Percentiles rank a stretch among this genome's conserved stretches.
Conservation (phyloP, 2,329 filamentous ascomycete species). For the Balansia obtecta region DNA sequence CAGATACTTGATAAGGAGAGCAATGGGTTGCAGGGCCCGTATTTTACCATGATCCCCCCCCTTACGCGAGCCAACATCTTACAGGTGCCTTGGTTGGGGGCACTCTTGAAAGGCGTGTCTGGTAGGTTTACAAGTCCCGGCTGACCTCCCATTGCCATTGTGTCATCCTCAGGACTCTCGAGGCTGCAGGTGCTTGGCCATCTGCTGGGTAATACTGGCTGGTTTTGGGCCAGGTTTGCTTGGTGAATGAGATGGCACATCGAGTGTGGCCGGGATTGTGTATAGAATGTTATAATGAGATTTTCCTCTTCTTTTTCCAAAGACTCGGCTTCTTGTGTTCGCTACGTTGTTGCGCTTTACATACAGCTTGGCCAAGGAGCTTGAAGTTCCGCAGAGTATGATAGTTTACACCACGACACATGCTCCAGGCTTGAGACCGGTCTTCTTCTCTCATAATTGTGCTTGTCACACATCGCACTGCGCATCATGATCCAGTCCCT, state of each 20-base stretch:
- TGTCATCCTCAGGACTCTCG: neutral
- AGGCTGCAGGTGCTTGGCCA: neutral
- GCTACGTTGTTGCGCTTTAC: neutral
- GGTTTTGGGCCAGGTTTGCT: neutral
- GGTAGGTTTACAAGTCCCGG: neutral
- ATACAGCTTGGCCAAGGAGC: too few relatives aligned
- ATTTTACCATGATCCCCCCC: too few relatives aligned
- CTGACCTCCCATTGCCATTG: neutral
- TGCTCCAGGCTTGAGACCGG: too few relatives aligned
- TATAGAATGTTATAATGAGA: too few relatives aligned
- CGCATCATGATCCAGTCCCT: neutral
- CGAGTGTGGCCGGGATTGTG: too few relatives aligned
- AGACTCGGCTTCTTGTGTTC: neutral
- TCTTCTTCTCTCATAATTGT: neutral
- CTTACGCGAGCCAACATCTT: too few relatives aligned
- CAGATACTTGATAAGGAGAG: too few relatives aligned
- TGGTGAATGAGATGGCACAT: neutral
- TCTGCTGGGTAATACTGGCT: neutral
- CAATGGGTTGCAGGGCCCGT: too few relatives aligned
- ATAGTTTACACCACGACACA: too few relatives aligned
- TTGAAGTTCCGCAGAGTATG: too few relatives aligned
- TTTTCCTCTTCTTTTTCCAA: neutral
- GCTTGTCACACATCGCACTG: neutral
- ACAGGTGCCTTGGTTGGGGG: too few relatives aligned
- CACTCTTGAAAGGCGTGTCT: too few relatives aligned